Conservation (phyloP, 129 eudicot genomes). For the Pulicaria dysenterica region DNA sequence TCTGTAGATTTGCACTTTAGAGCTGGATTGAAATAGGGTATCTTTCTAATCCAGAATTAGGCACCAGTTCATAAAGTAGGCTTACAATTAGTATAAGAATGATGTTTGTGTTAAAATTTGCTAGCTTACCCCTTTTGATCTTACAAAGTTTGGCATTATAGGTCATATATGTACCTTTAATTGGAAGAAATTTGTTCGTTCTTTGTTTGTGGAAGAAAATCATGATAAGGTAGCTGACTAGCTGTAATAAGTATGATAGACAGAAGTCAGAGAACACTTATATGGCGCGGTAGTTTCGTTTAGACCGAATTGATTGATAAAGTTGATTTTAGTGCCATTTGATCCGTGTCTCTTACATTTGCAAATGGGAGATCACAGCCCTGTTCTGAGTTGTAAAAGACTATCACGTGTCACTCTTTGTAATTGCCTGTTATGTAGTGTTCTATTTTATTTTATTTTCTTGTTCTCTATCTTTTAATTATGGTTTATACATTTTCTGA, state of each 20-base stretch:
- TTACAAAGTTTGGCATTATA: background rate
- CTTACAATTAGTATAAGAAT: background rate
- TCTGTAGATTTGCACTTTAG: no score
- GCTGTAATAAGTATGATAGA: constrained; percentile 3
- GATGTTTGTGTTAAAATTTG: constrained; percentile 2
- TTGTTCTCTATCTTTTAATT: background rate
- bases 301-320: background rate
- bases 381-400: background rate
- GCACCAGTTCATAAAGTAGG: background rate
- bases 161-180: background rate
- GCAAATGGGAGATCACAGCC: background rate
- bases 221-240: background rate
- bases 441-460: no score
- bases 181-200: background rate
- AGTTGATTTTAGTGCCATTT: background rate
- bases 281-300: background rate
- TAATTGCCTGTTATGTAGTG: background rate
- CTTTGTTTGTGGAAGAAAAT: background rate
- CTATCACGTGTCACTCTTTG: background rate
- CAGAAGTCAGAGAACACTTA: background rate
- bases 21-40: background rate
- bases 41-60: background rate
- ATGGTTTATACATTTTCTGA: background rate
- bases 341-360: background rate
- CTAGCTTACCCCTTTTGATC: background rate